Base-by-base conservation (phyloP, 1,284 basidiomycete genomes). In the Trichosporon sp. region DNA sequence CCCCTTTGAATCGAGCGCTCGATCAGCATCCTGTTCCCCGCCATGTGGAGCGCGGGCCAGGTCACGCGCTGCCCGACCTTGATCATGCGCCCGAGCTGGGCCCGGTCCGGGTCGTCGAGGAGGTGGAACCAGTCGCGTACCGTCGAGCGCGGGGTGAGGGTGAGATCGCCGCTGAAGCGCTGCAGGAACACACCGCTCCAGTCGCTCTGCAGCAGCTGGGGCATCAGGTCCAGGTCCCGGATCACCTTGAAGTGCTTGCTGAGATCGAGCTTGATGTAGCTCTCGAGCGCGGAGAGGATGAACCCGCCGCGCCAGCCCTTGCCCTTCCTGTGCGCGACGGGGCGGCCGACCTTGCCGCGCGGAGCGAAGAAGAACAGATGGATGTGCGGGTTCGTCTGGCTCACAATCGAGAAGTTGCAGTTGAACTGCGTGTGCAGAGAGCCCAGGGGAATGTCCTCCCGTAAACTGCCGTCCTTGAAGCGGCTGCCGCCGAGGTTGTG, bases 301-400 rank as follows among this genome's bases (percentile, higher is more conserved):
- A 97, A 99, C 38, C 98, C 98, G 40, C 97, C 97, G 80, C 95
- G 87, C 95, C 95, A 97, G 1, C 94, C 71, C 21, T 70, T 68
- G 21, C 76, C 76, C 67, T 77, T 76, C 16, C 76, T 68, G 66
- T 78, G 78, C 0, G 77, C 78, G 1, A 79, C 78, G 14, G 78
- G 78, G 0, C 76, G 70, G 5, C 96, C 96, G 2, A 96, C 94
- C 0, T 94, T 94, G 3, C 96, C 96, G 77, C 93, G 88, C 37
- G 94, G 92, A 0, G 94, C 94, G 79, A 98, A 98, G 85, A 97
- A 96, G 86, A 99, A 99, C n/a, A 98, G 79, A 83, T 98, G 96
- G 11, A 99, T 94, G 81, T 99, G 97, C 0, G 96, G 96, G 79
- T 98, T 99, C 37, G 93, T 95, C 72, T 84, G 96, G 0, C 93